Base-by-base conservation (phyloP, 2,329 filamentous ascomycete species). In the Juglanconis juglandina region DNA sequence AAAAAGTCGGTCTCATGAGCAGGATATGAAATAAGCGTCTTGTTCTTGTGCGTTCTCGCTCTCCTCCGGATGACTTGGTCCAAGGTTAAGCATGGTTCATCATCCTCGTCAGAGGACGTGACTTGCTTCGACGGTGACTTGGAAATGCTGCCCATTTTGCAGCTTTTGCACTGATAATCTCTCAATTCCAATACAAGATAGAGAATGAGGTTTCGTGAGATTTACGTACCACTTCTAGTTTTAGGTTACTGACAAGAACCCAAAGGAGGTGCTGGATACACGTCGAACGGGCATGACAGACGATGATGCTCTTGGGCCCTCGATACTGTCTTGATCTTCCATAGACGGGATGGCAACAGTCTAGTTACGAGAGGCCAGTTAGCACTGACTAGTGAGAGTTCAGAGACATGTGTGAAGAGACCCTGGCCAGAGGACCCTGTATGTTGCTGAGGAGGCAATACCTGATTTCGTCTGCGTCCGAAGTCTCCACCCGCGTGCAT, bases 1-100 rank as follows among this genome's bases (percentile, higher is more conserved):
- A 51, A 35, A 32, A 58, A 13, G n/a, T 58, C 48, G 9, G 55
- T 58, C 55, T 58, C 55, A 58, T 46, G 41, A 5, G 13, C 42
- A 11, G 55, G 55, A 17, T 58, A 58, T 1, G 55, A 58, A 13
- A 58, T 24, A 13, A 58, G 55, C 35, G 37, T 17, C 51, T 30
- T 30, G 10, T 58, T 17, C 7, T 30, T 2, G n/a, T 58, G 55
- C 1, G 55, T 58, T 30, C 33, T 14, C 8, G 48, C 55, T 41
- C 55, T 58, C 4, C 30, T 51, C 34, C 44, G 34, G 32, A 58
- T 35, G 39, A 58, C 48, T 11, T 58, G 47, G 47, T 51, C 44
- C 47, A 58, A 30, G 30, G 47, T 58, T 14, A 39, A 34, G 39
- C 14, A 47, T 11, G n/a, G 13, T 4, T 14, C 14, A 1, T 47